These are phyloP conservation scores for Russula abietina DNA, from an alignment of 768 basidiomycete species.

Conservation along the genomic window DNA sequence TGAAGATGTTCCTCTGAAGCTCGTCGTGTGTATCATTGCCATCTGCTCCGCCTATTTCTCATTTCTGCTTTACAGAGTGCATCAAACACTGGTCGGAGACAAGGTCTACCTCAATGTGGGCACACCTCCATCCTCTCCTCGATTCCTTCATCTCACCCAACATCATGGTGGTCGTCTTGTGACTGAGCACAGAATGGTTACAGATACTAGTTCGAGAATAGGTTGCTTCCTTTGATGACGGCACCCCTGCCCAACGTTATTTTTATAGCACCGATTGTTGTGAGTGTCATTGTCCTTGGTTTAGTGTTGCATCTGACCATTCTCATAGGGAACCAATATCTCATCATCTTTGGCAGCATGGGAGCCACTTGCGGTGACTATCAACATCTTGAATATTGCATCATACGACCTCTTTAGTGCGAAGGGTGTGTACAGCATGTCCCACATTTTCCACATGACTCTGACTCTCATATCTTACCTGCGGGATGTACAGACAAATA, in stretches of 20 bases:
- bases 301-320: constrained; percentile 2
- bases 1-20: constrained; percentile 82
- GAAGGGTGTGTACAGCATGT: no score
- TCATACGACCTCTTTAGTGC: no score
- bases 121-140: neutral
- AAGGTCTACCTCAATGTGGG: constrained; percentile 88
- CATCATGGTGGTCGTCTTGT: constrained; percentile 80
- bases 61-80: constrained; percentile 52
- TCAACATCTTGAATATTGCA: no score
- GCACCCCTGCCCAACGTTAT: constrained; percentile 78
- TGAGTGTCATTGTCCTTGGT: constrained; percentile 32
- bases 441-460: no score
- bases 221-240: constrained; percentile 57
- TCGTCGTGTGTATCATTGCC: constrained; percentile 57
- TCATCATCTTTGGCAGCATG: constrained; percentile 96
- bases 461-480: no score
- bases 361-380: no score
- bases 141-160: neutral
- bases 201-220: constrained; percentile 84
- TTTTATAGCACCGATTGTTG: constrained; percentile 92
- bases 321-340: constrained; percentile 71
- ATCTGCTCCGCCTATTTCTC: neutral
- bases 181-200: constrained; percentile 79
- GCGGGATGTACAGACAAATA: no score
- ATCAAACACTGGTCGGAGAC: constrained; percentile 84